phyloP scores from a whole-genome alignment of 2,329 filamentous ascomycete genomes.

The Eutypa lata region DNA sequence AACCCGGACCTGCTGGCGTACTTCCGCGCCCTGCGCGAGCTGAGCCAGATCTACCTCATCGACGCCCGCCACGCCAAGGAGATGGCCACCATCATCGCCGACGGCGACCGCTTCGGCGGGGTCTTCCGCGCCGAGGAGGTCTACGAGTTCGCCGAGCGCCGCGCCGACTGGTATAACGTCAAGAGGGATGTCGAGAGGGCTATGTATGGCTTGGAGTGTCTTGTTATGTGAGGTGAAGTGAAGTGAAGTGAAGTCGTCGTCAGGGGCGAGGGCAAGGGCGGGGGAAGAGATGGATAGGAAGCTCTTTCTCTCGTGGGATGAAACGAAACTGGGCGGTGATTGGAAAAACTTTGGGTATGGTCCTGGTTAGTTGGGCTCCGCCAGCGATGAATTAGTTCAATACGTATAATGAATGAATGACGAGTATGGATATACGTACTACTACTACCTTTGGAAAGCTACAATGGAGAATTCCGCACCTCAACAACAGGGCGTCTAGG shows the following conservation, averaged over 20 bases:
- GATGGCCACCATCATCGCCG: slow-evolving; percentile 91
- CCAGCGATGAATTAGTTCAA: too few relatives aligned
- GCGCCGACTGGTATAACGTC: slow-evolving; percentile 94
- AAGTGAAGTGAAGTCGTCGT: not conserved
- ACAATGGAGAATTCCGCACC: too few relatives aligned
- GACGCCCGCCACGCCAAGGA: slow-evolving; percentile 85
- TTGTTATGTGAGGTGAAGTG: slow-evolving; percentile 63
- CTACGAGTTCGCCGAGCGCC: slow-evolving; percentile 90
- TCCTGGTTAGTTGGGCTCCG: too few relatives aligned
- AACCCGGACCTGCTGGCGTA: slow-evolving; percentile 85
- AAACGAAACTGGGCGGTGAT: too few relatives aligned
- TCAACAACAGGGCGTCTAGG: too few relatives aligned
- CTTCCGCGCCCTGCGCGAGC: slow-evolving; percentile 85
- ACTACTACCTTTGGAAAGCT: too few relatives aligned
- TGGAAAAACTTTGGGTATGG: too few relatives aligned
- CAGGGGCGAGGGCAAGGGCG: too few relatives aligned
- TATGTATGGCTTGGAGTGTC: slow-evolving; percentile 94
- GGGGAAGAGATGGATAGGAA: too few relatives aligned
- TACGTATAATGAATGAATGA: too few relatives aligned
- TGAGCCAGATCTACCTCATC: slow-evolving; percentile 94
- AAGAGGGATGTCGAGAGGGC: slow-evolving; percentile 86
- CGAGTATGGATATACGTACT: too few relatives aligned
- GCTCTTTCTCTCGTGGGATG: too few relatives aligned
- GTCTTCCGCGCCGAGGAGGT: slow-evolving; percentile 96
- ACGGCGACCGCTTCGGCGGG: slow-evolving; percentile 83